These are phyloP conservation scores for Chrysopogon serrulatus DNA, from an alignment of 176 grass and related monocot genomes.

Conservation along the genomic window DNA sequence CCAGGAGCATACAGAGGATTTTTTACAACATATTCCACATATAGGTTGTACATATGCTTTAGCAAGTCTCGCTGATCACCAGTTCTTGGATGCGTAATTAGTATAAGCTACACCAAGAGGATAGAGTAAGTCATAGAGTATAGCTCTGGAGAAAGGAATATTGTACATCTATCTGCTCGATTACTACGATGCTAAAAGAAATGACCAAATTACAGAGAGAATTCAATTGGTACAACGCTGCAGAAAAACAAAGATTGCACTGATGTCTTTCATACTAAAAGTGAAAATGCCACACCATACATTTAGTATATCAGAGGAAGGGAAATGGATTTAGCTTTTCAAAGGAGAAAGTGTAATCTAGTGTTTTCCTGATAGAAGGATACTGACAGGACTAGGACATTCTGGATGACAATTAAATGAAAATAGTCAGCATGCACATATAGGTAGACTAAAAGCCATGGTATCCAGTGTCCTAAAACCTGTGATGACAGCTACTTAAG, in stretches of 20 bases:
- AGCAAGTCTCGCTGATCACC: slow-evolving; percentile 78
- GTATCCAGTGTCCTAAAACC: background rate
- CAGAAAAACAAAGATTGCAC: background rate
- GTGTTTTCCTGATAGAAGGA: background rate
- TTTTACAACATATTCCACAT: slow-evolving; percentile 97
- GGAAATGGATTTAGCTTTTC: background rate
- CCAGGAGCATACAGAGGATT: slow-evolving; percentile 84
- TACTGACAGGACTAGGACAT: background rate
- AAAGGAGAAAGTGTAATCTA: background rate
- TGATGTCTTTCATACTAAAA: background rate
- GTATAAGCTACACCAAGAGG: slow-evolving; percentile 72
- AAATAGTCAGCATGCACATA: background rate
- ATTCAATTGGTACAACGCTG: background rate
- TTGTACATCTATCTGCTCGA: background rate
- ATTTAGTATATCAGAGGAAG: background rate
- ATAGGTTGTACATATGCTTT: slow-evolving; percentile 93
- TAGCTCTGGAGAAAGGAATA: background rate
- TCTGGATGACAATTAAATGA: background rate
- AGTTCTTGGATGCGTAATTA: slow-evolving; percentile 87
- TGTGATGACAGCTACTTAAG: background rate
- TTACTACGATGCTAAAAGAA: background rate
- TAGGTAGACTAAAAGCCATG: background rate
- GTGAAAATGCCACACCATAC: background rate
- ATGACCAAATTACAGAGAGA: background rate
- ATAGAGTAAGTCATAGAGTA: background rate